Conservation (phyloP, 202 grass and related monocot genomes). For the Panicum hallii region DNA sequence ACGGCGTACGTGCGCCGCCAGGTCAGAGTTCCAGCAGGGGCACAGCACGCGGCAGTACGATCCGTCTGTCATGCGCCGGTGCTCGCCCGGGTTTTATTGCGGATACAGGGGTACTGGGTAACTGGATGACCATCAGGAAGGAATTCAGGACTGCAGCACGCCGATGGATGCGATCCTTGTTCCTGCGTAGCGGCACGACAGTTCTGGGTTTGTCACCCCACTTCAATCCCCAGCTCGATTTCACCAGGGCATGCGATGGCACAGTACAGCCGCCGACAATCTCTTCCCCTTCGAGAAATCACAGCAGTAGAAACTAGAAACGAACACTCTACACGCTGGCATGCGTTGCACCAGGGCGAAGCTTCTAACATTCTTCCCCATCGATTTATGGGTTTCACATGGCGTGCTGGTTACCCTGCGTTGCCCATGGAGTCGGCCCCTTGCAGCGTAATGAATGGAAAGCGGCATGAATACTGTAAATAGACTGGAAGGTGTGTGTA, state of each 20-base stretch:
- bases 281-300: background rate
- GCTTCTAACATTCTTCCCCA: conserved; percentile 42
- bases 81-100: conserved; percentile 9
- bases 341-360: no score
- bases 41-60: background rate
- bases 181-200: background rate
- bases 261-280: background rate
- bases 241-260: background rate
- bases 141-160: background rate
- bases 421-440: background rate
- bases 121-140: background rate
- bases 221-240: background rate
- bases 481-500: background rate
- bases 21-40: background rate
- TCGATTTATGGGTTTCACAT: conserved; percentile 54
- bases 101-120: background rate
- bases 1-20: background rate
- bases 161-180: conserved; percentile 12
- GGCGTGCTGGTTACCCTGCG: conserved; percentile 1
- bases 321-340: no score
- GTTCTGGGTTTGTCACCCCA: no score
- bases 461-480: background rate
- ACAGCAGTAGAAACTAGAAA: background rate
- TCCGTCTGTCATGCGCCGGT: background rate
- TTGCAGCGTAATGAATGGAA: conserved; percentile 29